Percentiles rank a stretch among this genome's conserved stretches.
Conservation (phyloP, 169 alveolate genomes). For the Babesia gibsoni region DNA sequence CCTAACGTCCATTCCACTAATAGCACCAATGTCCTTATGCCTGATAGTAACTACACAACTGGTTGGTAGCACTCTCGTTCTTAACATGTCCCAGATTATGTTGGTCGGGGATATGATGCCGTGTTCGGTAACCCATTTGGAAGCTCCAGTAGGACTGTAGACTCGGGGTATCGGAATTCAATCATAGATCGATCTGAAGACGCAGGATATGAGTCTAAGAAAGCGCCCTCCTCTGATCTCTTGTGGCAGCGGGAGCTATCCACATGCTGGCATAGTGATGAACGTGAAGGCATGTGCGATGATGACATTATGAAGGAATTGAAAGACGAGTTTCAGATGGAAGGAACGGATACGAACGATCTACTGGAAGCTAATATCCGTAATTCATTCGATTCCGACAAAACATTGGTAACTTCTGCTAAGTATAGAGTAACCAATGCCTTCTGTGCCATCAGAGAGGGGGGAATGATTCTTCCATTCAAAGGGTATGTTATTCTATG, state of each 20-base stretch:
- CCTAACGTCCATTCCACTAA: no score
- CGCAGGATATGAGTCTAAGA: not conserved
- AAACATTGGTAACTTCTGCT: not conserved
- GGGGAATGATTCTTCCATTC: slow-evolving; percentile 58
- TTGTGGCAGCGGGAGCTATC: slow-evolving; percentile 13
- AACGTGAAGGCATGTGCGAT: slow-evolving; percentile 9
- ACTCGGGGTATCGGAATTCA: slow-evolving; percentile 43
- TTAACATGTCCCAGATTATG: slow-evolving; percentile 15
- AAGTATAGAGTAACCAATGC: slow-evolving; percentile 37
- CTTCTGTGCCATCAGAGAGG: slow-evolving; percentile 49
- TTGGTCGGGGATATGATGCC: slow-evolving; percentile 60
- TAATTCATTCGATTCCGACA: not conserved
- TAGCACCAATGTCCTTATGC: no score
- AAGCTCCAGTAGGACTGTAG: slow-evolving; percentile 8
- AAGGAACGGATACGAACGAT: slow-evolving; percentile 39
- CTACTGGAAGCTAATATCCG: slow-evolving; percentile 33
- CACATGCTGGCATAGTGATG: slow-evolving; percentile 29
- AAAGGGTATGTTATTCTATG: slow-evolving; percentile 29
- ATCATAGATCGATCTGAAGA: slow-evolving; percentile 17
- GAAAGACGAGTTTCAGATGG: slow-evolving; percentile 47
- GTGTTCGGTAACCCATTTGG: slow-evolving; percentile 64
- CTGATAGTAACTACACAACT: no score
- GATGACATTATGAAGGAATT: slow-evolving; percentile 46
- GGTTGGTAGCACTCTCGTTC: not conserved
- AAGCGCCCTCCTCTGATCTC: not conserved